A percentile compares a stretch with the other conserved stretches of the same genome.
phyloP scores from a whole-genome alignment of 2,329 filamentous ascomycete genomes.

The Proliferodiscus dingleyae region DNA sequence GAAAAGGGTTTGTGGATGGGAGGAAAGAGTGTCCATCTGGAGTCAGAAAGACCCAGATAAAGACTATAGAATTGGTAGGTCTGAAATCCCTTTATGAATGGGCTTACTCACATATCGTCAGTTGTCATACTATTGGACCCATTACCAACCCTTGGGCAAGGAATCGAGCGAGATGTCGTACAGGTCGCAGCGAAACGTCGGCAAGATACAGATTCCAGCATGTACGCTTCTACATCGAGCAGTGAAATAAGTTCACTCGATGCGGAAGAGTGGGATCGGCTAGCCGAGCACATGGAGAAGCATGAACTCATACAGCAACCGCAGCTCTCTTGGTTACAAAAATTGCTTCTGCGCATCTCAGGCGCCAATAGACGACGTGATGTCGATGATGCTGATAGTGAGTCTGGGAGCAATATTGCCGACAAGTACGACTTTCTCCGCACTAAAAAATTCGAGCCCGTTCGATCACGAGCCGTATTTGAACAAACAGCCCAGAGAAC shows the following conservation, averaged over 20 bases:
- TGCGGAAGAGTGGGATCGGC: neutral
- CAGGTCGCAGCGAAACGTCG: neutral
- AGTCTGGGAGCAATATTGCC: neutral
- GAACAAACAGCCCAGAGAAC: conserved; percentile 3
- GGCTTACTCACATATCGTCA: neutral
- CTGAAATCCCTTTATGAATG: neutral
- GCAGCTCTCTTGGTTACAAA: neutral
- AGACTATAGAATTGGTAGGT: conserved; percentile 8
- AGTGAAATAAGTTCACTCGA: neutral
- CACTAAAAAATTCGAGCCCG: neutral
- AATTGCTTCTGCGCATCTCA: neutral
- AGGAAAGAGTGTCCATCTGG: conserved; percentile 23
- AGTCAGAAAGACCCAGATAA: conserved; percentile 4
- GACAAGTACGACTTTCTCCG: neutral
- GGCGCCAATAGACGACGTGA: neutral
- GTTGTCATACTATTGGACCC: conserved; percentile 11
- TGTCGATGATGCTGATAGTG: neutral
- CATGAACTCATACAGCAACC: neutral
- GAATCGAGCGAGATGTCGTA: neutral
- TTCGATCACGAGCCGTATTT: neutral
- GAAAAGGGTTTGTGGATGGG: conserved; percentile 13
- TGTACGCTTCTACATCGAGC: neutral
- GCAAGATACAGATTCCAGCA: neutral
- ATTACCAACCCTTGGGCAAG: conserved; percentile 4
- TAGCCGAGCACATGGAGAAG: neutral